Base-by-base conservation (phyloP, 2,329 filamentous ascomycete genomes). In the Zopfia rhizophila region DNA sequence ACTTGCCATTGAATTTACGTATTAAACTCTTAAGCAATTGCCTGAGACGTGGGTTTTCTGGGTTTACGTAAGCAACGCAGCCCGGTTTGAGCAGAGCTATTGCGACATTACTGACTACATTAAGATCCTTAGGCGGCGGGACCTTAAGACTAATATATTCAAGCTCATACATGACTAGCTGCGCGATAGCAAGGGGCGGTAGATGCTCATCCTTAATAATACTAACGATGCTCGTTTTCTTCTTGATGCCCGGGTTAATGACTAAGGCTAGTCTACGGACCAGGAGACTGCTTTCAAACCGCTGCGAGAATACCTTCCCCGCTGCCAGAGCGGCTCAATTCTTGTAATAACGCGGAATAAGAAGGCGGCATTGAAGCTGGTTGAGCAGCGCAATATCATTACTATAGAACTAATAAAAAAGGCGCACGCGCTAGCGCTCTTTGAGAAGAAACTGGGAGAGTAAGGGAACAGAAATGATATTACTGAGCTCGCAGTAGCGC, bases 121-220 rank as follows among this genome's bases (percentile, higher is more conserved):
- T 10, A 41, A 36, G 8, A 22, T 63, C 8, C 6, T 23, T 7
- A 46, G 44, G 2, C 51, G 46, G 24, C 16, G 57, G 8, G 24
- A 58, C n/a, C 43, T 35, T 3, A 27, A 48, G 6, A 45, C 40
- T 1, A 46, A 61, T 40, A 40, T 51, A 12, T 27, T 61, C 7
- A 22, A 37, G 8, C 49, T 56, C 5, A 47, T 60, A 4, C 22
- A 27, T 14, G 25, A 39, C 25, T 58, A 58, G 59, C 25, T 64
- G 2, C 21, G 35, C 21, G 38, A 60, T 6, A 13, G 33, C 8
- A 56, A 55, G 5, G 47, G 43, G 7, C 19, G 14, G 7, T 64
- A 58, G 60, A 2, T 60, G 5, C 41, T 64, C 36, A 30, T 64
- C 2, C 8, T 64, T 10, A 59, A 64, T 31, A 63, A 60, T n/a